These are phyloP conservation scores for Hypoxylon trugodes DNA, from an alignment of 495 filamentous ascomycete species.

Conservation along the genomic window DNA sequence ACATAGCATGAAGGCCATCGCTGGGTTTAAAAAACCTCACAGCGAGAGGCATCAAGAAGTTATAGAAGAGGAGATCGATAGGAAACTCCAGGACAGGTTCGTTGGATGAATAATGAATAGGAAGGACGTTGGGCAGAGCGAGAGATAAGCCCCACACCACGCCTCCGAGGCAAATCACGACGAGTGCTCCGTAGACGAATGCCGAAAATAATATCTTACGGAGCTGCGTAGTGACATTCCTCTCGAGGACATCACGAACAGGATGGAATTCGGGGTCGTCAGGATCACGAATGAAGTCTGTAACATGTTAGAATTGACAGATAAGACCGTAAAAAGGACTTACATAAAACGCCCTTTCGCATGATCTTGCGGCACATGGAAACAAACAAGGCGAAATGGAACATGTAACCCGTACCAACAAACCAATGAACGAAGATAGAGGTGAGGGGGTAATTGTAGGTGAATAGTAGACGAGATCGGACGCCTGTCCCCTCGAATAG, in stretches of 20 bases:
- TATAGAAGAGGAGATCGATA: constrained; percentile 93
- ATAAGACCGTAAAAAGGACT: too few relatives aligned
- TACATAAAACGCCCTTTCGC: constrained; percentile 89
- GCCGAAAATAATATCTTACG: constrained; percentile 97
- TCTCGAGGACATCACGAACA: constrained; percentile 94
- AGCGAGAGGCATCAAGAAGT: constrained; percentile 89
- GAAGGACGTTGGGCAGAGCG: constrained; percentile 73
- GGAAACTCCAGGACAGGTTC: constrained; percentile 94
- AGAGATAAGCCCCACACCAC: constrained; percentile 91
- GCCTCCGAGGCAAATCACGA: constrained; percentile 91
- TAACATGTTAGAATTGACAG: too few relatives aligned
- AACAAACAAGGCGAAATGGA: constrained; percentile 98
- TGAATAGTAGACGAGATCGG: constrained; percentile 77
- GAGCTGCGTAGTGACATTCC: constrained; percentile 90
- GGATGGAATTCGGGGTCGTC: constrained; percentile 99
- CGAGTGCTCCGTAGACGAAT: constrained; percentile 91
- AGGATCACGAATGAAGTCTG: constrained; percentile 96
- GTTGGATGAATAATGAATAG: constrained; percentile 90
- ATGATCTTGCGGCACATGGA: constrained; percentile 99
- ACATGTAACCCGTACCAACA: constrained; percentile 99
- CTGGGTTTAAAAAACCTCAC: constrained; percentile 84
- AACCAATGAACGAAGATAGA: constrained; percentile 99
- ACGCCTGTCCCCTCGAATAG: constrained; percentile 84
- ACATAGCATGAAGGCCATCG: constrained; percentile 81
- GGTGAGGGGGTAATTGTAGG: constrained; percentile 76